Conservation (phyloP, 371 early-diverging fungal genomes). For the Cokeromyces recurvatus region DNA sequence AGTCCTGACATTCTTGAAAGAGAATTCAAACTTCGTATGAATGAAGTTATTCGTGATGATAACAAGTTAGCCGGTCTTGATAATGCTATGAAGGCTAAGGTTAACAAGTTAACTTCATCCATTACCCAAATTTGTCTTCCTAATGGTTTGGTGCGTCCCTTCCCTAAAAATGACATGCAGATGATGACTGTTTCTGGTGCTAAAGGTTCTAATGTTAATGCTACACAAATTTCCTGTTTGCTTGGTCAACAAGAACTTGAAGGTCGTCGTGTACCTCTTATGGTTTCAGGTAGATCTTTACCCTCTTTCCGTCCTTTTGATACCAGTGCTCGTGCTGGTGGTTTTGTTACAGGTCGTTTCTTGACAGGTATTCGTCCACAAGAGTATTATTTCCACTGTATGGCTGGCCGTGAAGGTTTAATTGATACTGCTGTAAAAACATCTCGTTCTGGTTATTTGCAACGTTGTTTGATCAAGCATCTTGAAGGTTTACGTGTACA, state of each 20-base stretch:
- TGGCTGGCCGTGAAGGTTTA: slow-evolving; percentile 99
- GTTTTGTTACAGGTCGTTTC: slow-evolving; percentile 98
- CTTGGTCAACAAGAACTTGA: slow-evolving; percentile 99
- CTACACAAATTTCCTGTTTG: slow-evolving; percentile 97
- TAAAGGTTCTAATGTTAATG: slow-evolving; percentile 98
- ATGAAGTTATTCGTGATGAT: slow-evolving; percentile 82
- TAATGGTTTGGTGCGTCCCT: slow-evolving; percentile 74
- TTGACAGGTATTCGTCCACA: slow-evolving; percentile 99
- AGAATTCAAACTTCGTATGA: slow-evolving; percentile 70
- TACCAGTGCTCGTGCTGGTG: slow-evolving; percentile 91
- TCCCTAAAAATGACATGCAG: slow-evolving; percentile 98
- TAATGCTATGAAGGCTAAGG: slow-evolving; percentile 82
- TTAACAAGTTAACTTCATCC: slow-evolving; percentile 79
- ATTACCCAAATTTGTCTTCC: slow-evolving; percentile 85
- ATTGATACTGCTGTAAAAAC: slow-evolving; percentile 99
- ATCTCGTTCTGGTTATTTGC: slow-evolving; percentile 98
- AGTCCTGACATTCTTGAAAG: slow-evolving; percentile 27
- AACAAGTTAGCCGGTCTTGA: slow-evolving; percentile 89
- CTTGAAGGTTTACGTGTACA: slow-evolving; percentile 95
- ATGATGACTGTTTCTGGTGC: slow-evolving; percentile 99
- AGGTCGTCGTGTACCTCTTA: slow-evolving; percentile 98
- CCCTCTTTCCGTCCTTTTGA: slow-evolving; percentile 95
- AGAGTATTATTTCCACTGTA: slow-evolving; percentile 91
- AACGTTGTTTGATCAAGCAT: slow-evolving; percentile 99
- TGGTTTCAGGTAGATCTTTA: slow-evolving; percentile 96